These are phyloP conservation scores for Thalassia testudinum DNA, from an alignment of 116 monocot species.

Conservation along the genomic window DNA sequence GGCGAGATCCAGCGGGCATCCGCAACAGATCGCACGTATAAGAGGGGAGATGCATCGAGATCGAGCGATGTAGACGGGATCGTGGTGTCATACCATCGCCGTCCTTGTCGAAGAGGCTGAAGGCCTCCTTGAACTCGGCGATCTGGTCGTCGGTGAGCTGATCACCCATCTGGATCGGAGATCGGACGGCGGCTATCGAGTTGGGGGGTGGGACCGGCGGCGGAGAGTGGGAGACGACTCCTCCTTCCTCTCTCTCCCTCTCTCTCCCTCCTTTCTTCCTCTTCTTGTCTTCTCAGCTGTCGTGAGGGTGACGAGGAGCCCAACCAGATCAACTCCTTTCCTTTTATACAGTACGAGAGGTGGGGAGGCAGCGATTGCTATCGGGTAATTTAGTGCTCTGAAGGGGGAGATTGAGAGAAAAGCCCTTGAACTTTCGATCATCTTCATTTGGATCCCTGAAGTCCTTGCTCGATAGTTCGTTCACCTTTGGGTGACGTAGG, in stretches of 20 bases:
- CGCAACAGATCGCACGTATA: too few relatives aligned
- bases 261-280: background rate
- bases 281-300: background rate
- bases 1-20: too few relatives aligned
- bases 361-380: too few relatives aligned
- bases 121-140: slow-evolving; percentile 55
- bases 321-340: too few relatives aligned
- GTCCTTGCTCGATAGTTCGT: too few relatives aligned
- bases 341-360: too few relatives aligned
- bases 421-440: too few relatives aligned
- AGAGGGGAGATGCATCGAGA: background rate
- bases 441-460: too few relatives aligned
- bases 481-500: too few relatives aligned
- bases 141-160: slow-evolving; percentile 40
- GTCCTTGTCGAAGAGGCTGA: slow-evolving; percentile 75
- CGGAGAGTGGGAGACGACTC: background rate
- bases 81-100: slow-evolving; percentile 32
- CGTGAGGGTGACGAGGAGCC: too few relatives aligned
- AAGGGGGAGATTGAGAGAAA: too few relatives aligned
- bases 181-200: background rate
- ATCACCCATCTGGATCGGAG: slow-evolving; percentile 11
- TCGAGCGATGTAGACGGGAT: background rate
- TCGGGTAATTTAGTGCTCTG: too few relatives aligned
- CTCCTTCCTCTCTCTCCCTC: background rate
- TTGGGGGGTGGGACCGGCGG: background rate